Evolutionary conservation across 179 eudicot species (phyloP).

Genomic region (Sideroxylon spinosum): DNA sequence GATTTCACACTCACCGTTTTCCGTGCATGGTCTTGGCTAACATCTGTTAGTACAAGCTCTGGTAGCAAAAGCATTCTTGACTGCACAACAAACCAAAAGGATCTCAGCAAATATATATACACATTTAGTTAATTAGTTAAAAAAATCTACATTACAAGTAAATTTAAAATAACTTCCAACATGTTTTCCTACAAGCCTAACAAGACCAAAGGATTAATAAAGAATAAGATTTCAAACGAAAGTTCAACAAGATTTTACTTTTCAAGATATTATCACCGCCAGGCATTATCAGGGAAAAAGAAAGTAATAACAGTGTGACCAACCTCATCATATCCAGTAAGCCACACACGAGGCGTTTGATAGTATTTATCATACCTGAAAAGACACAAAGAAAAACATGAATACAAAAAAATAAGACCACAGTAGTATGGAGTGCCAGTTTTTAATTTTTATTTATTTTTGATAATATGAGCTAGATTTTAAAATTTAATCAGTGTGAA

Average conservation of each 20-base stretch:
- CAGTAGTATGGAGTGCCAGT: neutral
- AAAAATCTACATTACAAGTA: neutral
- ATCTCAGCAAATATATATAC: slow-evolving; percentile 18
- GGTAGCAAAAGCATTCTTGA: slow-evolving; percentile 98
- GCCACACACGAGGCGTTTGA: slow-evolving; percentile 99
- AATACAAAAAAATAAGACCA: neutral
- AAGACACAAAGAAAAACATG: neutral
- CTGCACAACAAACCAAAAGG: slow-evolving; percentile 38
- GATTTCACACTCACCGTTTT: slow-evolving; percentile 65
- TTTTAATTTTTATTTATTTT: no score
- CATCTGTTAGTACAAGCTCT: slow-evolving; percentile 95
- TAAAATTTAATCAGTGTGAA: neutral
- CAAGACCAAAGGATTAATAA: neutral
- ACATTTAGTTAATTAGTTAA: neutral
- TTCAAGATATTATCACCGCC: neutral
- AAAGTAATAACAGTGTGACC: slow-evolving; percentile 18
- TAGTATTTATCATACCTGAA: slow-evolving; percentile 95
- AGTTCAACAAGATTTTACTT: neutral
- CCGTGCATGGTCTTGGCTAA: slow-evolving; percentile 97
- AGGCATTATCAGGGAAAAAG: neutral
- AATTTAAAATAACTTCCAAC: neutral
- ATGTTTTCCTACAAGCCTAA: neutral
- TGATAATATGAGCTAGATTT: neutral
- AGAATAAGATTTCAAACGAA: neutral
- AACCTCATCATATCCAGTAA: slow-evolving; percentile 99